Conservation (phyloP, 768 basidiomycete species). For the Auriculariales sp. region DNA sequence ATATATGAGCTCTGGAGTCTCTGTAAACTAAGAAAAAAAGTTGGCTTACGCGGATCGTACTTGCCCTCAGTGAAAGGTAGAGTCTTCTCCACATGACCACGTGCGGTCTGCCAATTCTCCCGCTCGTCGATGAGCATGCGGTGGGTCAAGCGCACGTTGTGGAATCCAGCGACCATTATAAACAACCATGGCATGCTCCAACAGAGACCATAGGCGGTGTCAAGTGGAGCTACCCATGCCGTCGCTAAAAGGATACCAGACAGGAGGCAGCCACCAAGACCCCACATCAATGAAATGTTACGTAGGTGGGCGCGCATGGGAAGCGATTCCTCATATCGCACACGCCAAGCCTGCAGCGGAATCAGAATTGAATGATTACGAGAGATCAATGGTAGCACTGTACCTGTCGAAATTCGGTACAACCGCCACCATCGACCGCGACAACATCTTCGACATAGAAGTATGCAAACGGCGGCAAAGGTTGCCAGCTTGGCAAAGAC, state of each 20-base stretch:
- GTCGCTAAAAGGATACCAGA: constrained; percentile 12
- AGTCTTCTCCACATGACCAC: neutral
- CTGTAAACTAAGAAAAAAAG: no score
- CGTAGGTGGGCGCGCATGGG: constrained; percentile 16
- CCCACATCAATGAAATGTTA: constrained; percentile 13
- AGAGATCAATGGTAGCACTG: neutral
- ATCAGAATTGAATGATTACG: neutral
- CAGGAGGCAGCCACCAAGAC: constrained; percentile 10
- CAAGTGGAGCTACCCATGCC: constrained; percentile 13
- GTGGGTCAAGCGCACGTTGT: constrained; percentile 9
- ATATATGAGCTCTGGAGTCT: no score
- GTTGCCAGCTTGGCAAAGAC: constrained; percentile 13
- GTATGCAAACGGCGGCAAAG: constrained; percentile 17
- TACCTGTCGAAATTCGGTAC: constrained; percentile 16
- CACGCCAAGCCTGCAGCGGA: constrained; percentile 17
- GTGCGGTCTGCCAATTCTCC: neutral
- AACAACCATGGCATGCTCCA: constrained; percentile 19
- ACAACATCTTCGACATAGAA: constrained; percentile 18
- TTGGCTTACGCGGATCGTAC: neutral
- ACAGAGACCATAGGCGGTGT: constrained; percentile 15
- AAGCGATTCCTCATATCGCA: constrained; percentile 15
- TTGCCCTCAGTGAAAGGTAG: neutral
- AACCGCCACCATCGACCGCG: constrained; percentile 18
- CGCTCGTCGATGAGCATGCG: neutral
- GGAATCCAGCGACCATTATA: constrained; percentile 10